phyloP scores from a whole-genome alignment of 306 rosid species.

The Herpetospermum pedunculosum region DNA sequence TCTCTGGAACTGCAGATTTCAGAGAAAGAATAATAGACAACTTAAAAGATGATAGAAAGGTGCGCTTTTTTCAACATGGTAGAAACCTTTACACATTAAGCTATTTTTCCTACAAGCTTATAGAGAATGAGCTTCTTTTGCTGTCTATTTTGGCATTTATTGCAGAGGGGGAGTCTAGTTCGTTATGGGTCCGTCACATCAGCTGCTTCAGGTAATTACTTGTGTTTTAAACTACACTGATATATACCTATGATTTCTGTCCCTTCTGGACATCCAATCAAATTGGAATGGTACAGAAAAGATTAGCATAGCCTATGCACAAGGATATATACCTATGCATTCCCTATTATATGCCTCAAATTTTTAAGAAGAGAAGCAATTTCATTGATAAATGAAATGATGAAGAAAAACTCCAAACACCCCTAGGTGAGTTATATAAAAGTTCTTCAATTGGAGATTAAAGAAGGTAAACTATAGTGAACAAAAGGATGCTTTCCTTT shows the following conservation, averaged over 20 bases:
- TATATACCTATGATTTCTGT: background rate
- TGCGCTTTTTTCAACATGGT: slow-evolving; percentile 17
- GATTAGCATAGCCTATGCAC: background rate
- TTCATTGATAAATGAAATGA: too few species aligned
- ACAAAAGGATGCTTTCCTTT: too few species aligned
- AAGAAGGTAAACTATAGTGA: too few species aligned
- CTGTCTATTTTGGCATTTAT: slow-evolving; percentile 17
- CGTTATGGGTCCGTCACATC: slow-evolving; percentile 82
- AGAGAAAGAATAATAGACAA: slow-evolving; percentile 77
- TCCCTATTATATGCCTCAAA: background rate
- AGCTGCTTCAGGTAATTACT: slow-evolving; percentile 51
- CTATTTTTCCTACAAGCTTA: slow-evolving; percentile 8
- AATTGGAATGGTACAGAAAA: background rate
- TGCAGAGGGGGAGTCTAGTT: slow-evolving; percentile 50
- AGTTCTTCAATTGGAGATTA: too few species aligned
- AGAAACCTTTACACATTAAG: background rate
- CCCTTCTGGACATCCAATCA: background rate
- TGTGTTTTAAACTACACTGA: background rate
- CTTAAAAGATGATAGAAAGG: slow-evolving; percentile 75
- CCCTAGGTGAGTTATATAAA: too few species aligned
- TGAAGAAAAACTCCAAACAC: too few species aligned
- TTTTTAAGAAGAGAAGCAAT: too few species aligned
- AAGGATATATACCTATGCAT: background rate
- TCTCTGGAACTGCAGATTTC: slow-evolving; percentile 48
- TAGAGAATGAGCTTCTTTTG: background rate